Conservation (phyloP, 2,329 filamentous ascomycete species). For the Rhynchosporium agropyri region DNA sequence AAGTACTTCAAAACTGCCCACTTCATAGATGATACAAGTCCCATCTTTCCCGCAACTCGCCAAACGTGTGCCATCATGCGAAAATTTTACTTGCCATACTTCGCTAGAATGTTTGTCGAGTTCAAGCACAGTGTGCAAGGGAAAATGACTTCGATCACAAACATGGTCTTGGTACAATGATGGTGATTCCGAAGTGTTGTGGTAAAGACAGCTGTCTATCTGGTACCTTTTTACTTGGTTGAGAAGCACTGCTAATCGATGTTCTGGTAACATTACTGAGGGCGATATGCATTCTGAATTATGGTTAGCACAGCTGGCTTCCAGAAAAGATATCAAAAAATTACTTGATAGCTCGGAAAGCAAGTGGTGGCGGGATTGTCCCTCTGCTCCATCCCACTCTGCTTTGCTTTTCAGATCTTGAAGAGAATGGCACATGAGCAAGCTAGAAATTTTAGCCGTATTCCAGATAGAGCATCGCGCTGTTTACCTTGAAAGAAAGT, state of each 20-base stretch:
- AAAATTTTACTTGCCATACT: constrained; percentile 91
- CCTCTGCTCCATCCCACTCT: constrained; percentile 81
- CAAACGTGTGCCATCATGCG: constrained; percentile 79
- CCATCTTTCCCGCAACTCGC: constrained; percentile 81
- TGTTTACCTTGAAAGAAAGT: constrained; percentile 73
- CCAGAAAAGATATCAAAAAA: constrained; percentile 38
- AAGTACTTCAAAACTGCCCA: constrained; percentile 66
- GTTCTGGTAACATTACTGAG: constrained; percentile 94
- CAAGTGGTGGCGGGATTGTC: constrained; percentile 71
- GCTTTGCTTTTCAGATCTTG: constrained; percentile 78
- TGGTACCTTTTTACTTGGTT: constrained; percentile 83
- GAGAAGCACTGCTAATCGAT: constrained; percentile 79
- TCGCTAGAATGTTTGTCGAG: constrained; percentile 76
- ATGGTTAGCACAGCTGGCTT: constrained; percentile 32
- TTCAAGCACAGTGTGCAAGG: constrained; percentile 69
- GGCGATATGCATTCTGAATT: constrained; percentile 81
- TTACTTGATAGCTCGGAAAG: constrained; percentile 83
- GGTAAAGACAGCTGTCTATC: constrained; percentile 82
- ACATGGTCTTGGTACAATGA: constrained; percentile 88
- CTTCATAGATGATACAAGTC: constrained; percentile 80
- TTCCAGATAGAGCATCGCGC: not conserved
- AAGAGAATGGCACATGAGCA: constrained; percentile 84
- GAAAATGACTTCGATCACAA: constrained; percentile 81
- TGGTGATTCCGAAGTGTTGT: constrained; percentile 77
- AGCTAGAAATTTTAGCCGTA: constrained; percentile 49